phyloP scores from a whole-genome alignment of 805 yeast species.

The Suhomyces xylopsoci region DNA sequence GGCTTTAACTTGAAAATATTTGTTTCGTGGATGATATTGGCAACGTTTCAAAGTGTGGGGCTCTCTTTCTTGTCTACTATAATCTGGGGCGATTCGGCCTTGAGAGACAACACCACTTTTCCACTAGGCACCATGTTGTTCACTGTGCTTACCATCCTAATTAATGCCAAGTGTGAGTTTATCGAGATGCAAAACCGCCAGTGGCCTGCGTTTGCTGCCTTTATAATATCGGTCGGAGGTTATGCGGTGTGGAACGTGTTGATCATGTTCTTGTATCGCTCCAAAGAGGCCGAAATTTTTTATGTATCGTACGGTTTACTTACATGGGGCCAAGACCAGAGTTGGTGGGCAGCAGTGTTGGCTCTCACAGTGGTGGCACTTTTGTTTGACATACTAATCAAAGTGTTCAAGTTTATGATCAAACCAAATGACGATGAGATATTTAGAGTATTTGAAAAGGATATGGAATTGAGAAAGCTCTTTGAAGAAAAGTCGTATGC shows the following conservation, averaged over 20 bases:
- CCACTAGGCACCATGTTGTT: constrained; percentile 79
- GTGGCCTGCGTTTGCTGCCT: constrained; percentile 63
- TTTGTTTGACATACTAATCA: constrained; percentile 61
- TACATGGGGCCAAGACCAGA: constrained; percentile 73
- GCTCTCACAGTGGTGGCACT: constrained; percentile 57
- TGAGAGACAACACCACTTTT: constrained; percentile 71
- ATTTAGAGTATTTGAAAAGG: constrained; percentile 75
- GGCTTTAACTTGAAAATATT: constrained; percentile 72
- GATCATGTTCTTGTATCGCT: constrained; percentile 64
- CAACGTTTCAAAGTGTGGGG: constrained; percentile 67
- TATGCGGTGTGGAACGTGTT: constrained; percentile 83
- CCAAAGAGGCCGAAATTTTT: constrained; percentile 54
- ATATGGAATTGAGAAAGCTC: constrained; percentile 57
- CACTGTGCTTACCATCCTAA: constrained; percentile 66
- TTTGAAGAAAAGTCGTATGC: constrained; percentile 71
- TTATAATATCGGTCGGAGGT: constrained; percentile 73
- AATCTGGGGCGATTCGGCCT: constrained; percentile 68
- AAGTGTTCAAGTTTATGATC: constrained; percentile 53
- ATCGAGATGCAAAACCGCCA: constrained; percentile 78
- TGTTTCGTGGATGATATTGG: constrained; percentile 73
- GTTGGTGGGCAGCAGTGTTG: constrained; percentile 82
- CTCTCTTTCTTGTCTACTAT: constrained; percentile 64
- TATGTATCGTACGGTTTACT: constrained; percentile 69
- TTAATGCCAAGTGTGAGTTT: constrained; percentile 75
- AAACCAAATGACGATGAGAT: constrained; percentile 73